Conservation (phyloP, 768 basidiomycete genomes). For the Suillus plorans region DNA sequence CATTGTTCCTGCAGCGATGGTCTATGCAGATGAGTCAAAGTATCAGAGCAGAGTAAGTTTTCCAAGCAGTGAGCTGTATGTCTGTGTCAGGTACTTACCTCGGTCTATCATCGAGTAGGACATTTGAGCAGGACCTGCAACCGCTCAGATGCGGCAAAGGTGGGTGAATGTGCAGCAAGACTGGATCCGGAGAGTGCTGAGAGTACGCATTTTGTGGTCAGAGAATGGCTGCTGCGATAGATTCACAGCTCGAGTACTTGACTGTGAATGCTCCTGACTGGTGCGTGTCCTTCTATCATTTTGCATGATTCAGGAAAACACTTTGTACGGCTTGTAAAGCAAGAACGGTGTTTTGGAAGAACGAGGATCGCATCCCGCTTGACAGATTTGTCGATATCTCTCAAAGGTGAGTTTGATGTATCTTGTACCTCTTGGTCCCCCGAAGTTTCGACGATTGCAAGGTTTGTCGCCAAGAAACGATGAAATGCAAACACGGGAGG, state of each 20-base stretch:
- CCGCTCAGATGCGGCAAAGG: constrained; percentile 8
- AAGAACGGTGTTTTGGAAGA: constrained; percentile 55
- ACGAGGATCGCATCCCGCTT: constrained; percentile 41
- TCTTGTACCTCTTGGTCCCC: neutral
- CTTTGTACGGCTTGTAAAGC: constrained; percentile 59
- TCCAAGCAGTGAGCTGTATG: neutral
- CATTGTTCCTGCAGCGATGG: constrained; percentile 65
- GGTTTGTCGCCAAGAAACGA: constrained; percentile 16
- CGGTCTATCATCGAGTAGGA: neutral
- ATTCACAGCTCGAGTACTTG: constrained; percentile 46
- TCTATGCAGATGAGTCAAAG: constrained; percentile 67
- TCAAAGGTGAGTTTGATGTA: constrained; percentile 48
- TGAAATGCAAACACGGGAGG: constrained; percentile 35
- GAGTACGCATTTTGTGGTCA: constrained; percentile 49
- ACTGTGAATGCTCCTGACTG: constrained; percentile 71
- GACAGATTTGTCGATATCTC: constrained; percentile 52
- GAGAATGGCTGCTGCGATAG: constrained; percentile 54
- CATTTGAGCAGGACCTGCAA: neutral
- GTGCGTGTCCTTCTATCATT: constrained; percentile 34
- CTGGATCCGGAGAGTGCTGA: constrained; percentile 25
- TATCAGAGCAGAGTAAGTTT: constrained; percentile 56
- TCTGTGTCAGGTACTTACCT: constrained; percentile 11
- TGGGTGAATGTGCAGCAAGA: constrained; percentile 8
- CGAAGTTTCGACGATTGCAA: constrained; percentile 1
- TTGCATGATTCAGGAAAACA: constrained; percentile 48